Evolutionary conservation across 495 filamentous ascomycete species (phyloP).

Genomic region (Podospora pseudocomata): DNA sequence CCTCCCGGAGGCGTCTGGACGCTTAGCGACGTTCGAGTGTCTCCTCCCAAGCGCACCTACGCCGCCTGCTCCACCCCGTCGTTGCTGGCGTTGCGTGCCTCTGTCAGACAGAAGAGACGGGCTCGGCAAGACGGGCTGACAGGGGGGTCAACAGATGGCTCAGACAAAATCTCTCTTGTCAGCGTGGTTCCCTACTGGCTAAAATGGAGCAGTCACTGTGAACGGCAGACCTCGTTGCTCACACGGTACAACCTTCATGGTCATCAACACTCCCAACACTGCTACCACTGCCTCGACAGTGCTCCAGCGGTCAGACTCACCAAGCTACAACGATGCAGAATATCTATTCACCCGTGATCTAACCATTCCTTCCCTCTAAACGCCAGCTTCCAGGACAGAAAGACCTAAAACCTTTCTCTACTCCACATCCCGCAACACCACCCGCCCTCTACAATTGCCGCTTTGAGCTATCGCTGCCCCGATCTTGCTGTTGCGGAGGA

Average conservation of each 20-base stretch:
- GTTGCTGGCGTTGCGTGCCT: conserved; percentile 16
- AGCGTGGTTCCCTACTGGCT: conserved; percentile 13
- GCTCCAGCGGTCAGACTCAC: neutral
- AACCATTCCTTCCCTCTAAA: neutral
- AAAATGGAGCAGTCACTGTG: conserved; percentile 16
- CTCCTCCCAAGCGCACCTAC: conserved; percentile 13
- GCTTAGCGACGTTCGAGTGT: conserved; percentile 7
- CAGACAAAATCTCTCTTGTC: conserved; percentile 4
- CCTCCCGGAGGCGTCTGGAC: conserved; percentile 13
- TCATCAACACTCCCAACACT: neutral
- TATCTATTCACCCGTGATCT: neutral
- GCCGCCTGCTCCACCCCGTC: conserved; percentile 14
- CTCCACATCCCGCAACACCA: neutral
- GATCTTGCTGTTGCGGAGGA: conserved; percentile 13
- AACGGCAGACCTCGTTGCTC: neutral
- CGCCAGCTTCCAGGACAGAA: neutral
- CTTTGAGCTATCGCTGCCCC: conserved; percentile 10
- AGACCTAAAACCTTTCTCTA: neutral
- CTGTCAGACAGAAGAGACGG: conserved; percentile 7
- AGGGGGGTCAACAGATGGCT: neutral
- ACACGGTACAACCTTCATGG: neutral
- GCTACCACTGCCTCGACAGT: neutral
- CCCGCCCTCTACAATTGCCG: neutral
- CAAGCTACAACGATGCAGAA: neutral
- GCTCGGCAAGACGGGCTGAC: conserved; percentile 11